Evolutionary conservation across 1,284 basidiomycete genomes (phyloP).

Genomic region (Veloboletus limbatus): DNA sequence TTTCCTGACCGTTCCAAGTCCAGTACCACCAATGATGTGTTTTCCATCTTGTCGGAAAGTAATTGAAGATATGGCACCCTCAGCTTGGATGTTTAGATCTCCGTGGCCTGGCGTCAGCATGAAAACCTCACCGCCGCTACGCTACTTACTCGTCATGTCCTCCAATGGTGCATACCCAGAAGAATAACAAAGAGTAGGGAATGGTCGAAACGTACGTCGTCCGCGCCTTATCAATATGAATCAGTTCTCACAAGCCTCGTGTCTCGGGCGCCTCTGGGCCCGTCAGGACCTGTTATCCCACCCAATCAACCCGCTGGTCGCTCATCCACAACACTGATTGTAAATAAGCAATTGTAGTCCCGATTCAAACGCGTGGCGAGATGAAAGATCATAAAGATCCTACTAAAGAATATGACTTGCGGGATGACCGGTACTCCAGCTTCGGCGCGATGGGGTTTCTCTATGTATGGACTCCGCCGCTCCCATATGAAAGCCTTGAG

Average conservation of each 20-base stretch:
- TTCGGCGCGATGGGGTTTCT: too few relatives aligned
- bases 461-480: too few relatives aligned
- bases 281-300: too few relatives aligned
- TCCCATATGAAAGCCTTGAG: too few relatives aligned
- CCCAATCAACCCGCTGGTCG: neutral
- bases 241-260: slow-evolving; percentile 6
- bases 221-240: neutral
- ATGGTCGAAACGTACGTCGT: too few relatives aligned
- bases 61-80: slow-evolving; percentile 5
- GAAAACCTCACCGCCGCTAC: neutral
- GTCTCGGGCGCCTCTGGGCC: neutral
- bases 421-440: too few relatives aligned
- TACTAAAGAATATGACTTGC: too few relatives aligned
- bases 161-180: neutral
- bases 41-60: slow-evolving; percentile 2
- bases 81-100: slow-evolving; percentile 4
- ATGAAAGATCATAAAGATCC: too few relatives aligned
- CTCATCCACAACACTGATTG: neutral
- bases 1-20: slow-evolving; percentile 4
- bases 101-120: neutral
- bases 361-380: too few relatives aligned
- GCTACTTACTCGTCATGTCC: slow-evolving; percentile 5
- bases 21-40: slow-evolving; percentile 3
- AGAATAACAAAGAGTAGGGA: neutral
- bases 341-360: too few relatives aligned